Evolutionary conservation across 345 rosid species (phyloP).

Genomic region (Salix suchowensis): DNA sequence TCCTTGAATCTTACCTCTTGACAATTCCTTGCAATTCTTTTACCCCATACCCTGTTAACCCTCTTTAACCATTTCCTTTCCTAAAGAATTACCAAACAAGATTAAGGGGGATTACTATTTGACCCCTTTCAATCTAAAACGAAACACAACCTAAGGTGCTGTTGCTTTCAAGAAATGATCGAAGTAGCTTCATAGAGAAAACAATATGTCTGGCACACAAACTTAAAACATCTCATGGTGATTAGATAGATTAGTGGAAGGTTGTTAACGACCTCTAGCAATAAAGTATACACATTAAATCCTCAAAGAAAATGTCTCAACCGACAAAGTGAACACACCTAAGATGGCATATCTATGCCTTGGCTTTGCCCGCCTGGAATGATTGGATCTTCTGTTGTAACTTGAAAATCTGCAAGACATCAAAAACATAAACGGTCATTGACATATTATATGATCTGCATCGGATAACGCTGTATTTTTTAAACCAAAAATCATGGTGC

Average conservation of each 20-base stretch:
- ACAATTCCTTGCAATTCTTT: no score
- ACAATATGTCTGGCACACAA: not conserved
- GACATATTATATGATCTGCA: not conserved
- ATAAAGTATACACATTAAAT: not conserved
- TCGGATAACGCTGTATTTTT: not conserved
- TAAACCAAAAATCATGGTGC: not conserved
- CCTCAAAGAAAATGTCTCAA: not conserved
- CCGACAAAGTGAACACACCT: not conserved
- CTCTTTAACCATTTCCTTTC: not conserved
- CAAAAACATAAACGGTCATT: not conserved
- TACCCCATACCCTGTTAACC: no score
- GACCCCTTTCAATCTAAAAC: no score
- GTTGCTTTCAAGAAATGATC: not conserved
- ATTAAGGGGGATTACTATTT: no score
- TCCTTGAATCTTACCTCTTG: no score
- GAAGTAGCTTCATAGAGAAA: not conserved
- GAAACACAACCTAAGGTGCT: not conserved
- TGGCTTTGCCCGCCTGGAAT: conserved; percentile 80
- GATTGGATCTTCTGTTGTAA: conserved; percentile 82
- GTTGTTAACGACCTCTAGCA: not conserved
- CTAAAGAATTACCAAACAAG: no score
- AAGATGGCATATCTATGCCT: conserved; percentile 40
- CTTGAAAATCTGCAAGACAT: conserved; percentile 59
- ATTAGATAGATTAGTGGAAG: not conserved
- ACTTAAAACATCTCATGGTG: not conserved